phyloP scores from a whole-genome alignment of 2,329 filamentous ascomycete genomes.

The Claviceps capensis region DNA sequence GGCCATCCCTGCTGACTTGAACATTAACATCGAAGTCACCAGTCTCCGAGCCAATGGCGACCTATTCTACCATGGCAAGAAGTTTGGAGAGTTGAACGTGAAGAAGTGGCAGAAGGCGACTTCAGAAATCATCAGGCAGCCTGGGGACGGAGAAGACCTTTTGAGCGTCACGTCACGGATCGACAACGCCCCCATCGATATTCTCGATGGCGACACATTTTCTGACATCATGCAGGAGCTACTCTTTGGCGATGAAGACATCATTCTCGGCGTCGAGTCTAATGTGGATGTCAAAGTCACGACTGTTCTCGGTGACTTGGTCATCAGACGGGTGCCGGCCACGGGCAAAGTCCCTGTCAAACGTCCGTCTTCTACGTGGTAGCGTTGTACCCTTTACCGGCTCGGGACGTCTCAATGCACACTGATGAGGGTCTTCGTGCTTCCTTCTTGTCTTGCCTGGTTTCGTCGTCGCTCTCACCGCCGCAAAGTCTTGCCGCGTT shows the following conservation, averaged over 20 bases:
- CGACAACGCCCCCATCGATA: constrained; percentile 64
- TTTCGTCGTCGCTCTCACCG: constrained; percentile 7
- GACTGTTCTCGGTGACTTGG: constrained; percentile 69
- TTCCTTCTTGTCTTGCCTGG: constrained; percentile 1
- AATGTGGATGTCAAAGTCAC: constrained; percentile 70
- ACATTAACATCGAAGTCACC: constrained; percentile 68
- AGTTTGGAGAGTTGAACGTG: constrained; percentile 71
- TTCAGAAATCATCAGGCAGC: constrained; percentile 51
- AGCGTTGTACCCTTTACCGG: constrained; percentile 9
- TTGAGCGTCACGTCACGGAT: constrained; percentile 67
- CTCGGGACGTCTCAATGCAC: constrained; percentile 12
- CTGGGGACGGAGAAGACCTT: constrained; percentile 43
- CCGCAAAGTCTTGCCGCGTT: constrained; percentile 2
- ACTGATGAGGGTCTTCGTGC: constrained; percentile 9
- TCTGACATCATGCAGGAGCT: constrained; percentile 68
- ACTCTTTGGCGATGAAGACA: constrained; percentile 55
- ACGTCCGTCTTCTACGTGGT: constrained; percentile 54
- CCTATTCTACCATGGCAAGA: constrained; percentile 62
- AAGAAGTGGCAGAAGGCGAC: constrained; percentile 73
- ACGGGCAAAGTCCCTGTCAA: constrained; percentile 81
- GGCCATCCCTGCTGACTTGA: constrained; percentile 70
- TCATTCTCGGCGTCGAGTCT: constrained; percentile 65
- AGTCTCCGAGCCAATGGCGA: constrained; percentile 64
- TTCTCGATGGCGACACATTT: constrained; percentile 70
- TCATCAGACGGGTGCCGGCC: constrained; percentile 71